These are phyloP conservation scores for Fusarium armeniacum DNA, from an alignment of 2,329 filamentous ascomycete species.

Conservation along the genomic window DNA sequence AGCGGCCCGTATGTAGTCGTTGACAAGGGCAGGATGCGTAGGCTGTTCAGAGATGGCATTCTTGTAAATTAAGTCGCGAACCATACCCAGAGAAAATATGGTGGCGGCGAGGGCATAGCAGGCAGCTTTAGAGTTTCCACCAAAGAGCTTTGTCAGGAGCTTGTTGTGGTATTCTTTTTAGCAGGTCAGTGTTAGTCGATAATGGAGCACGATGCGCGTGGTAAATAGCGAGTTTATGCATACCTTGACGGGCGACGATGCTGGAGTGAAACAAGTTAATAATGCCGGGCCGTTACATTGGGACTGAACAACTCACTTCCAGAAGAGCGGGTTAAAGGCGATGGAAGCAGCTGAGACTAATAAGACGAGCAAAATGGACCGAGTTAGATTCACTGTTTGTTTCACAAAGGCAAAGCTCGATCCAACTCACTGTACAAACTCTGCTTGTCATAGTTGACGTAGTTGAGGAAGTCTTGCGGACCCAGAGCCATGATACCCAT, in stretches of 20 bases:
- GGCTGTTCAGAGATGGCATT: slow-evolving; percentile 82
- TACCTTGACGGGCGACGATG: slow-evolving; percentile 86
- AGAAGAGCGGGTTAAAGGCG: slow-evolving; percentile 97
- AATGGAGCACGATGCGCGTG: neutral
- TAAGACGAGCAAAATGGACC: slow-evolving; percentile 56
- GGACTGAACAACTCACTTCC: slow-evolving; percentile 80
- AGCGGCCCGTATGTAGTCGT: slow-evolving; percentile 69
- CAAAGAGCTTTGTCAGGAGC: slow-evolving; percentile 87
- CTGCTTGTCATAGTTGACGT: slow-evolving; percentile 77
- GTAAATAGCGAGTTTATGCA: slow-evolving; percentile 36
- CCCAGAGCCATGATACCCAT: slow-evolving; percentile 62
- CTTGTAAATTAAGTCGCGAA: slow-evolving; percentile 91
- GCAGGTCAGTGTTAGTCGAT: slow-evolving; percentile 35
- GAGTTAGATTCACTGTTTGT: slow-evolving; percentile 33
- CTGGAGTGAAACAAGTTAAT: slow-evolving; percentile 64
- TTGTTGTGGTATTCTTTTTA: slow-evolving; percentile 88
- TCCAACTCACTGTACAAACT: slow-evolving; percentile 73
- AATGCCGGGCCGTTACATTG: slow-evolving; percentile 6
- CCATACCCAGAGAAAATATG: slow-evolving; percentile 92
- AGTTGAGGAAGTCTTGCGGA: slow-evolving; percentile 66
- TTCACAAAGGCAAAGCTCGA: slow-evolving; percentile 13
- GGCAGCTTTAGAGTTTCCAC: slow-evolving; percentile 80
- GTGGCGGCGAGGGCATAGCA: slow-evolving; percentile 91
- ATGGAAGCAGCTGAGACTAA: slow-evolving; percentile 85
- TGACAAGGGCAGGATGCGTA: slow-evolving; percentile 78